Evolutionary conservation across 2,329 filamentous ascomycete genomes (phyloP).

Genomic region (Penicillium occitanis): DNA sequence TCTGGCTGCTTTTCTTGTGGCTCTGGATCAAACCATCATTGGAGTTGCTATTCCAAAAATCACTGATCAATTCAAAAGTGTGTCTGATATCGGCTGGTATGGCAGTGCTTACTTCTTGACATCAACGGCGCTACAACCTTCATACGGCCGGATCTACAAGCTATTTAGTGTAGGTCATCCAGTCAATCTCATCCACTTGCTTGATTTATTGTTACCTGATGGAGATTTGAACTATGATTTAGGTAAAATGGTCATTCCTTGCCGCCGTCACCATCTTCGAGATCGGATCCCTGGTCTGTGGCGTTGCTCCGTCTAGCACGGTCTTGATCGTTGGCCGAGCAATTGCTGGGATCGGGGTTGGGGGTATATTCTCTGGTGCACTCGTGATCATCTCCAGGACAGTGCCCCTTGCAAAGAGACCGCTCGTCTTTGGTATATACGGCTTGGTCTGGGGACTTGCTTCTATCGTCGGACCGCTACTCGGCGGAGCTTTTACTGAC

Average conservation of each 20-base stretch:
- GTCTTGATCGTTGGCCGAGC: slow-evolving; percentile 44
- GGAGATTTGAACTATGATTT: slow-evolving; percentile 12
- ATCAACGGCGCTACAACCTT: slow-evolving; percentile 41
- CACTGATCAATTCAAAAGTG: slow-evolving; percentile 48
- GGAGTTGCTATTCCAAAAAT: slow-evolving; percentile 50
- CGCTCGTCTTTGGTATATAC: slow-evolving; percentile 42
- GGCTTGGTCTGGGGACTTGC: slow-evolving; percentile 47
- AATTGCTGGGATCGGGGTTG: slow-evolving; percentile 41
- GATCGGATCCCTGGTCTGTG: slow-evolving; percentile 43
- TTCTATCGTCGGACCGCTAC: slow-evolving; percentile 43
- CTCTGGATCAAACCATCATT: slow-evolving; percentile 46
- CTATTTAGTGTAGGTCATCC: slow-evolving; percentile 1
- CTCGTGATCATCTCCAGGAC: slow-evolving; percentile 42
- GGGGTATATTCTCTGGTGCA: slow-evolving; percentile 42
- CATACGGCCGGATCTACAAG: slow-evolving; percentile 46
- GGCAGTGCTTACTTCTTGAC: slow-evolving; percentile 37
- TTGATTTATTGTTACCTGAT: background rate
- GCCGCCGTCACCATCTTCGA: slow-evolving; percentile 43
- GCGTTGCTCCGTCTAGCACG: slow-evolving; percentile 38
- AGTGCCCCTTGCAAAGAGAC: slow-evolving; percentile 42
- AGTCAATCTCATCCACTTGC: background rate
- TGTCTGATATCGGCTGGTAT: slow-evolving; percentile 47
- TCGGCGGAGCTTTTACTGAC: slow-evolving; percentile 42
- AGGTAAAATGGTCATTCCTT: slow-evolving; percentile 46
- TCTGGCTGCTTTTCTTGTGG: slow-evolving; percentile 40